Evolutionary conservation across 2,329 filamentous ascomycete species (phyloP), one percentile per base, ranked within the genome.

Genomic region (Penicillium griseofulvum): DNA sequence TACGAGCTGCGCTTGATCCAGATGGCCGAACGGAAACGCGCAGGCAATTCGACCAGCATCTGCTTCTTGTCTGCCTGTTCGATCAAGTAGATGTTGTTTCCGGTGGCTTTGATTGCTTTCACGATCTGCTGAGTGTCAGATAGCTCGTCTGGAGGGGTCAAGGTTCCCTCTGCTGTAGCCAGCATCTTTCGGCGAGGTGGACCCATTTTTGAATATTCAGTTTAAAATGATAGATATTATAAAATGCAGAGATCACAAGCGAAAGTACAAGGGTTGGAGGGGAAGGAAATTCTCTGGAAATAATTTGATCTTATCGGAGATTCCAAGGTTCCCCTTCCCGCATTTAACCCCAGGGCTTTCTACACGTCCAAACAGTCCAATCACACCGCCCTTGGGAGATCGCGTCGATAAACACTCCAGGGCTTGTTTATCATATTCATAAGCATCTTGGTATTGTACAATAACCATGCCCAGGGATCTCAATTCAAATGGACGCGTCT

Each of bases 1-100:
- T 87, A 97, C 0, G 91, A 90, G 29, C 91, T 89, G 17, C 91
- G 86, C 74, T 89, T 92, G 72, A 97, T 89, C 90, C 91, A 97
- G 60, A 97, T 90, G 2, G 90, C 94, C 61, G 90, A 94, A 58
- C 93, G 89, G 71, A 97, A 97, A 38, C 87, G 86, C 26, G 90
- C 80, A 10, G 90, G 88, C 19, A 99, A 84, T 78, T 97, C 91
- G 22, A 91, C 87, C 17, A 95, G 78, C 37, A 93, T 74, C 7
- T 81, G 76, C 66, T 85, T 83, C 55, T 83, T 82, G 64, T 81
- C 80, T 24, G 92, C 86, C 29, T 92, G 78, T 68, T 87, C 81
- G 68, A 93, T 90, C 41, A 83, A 83, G 79, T 96, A 97, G 39
- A 96, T 80, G 73, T 89, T 95, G 77, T 96, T 96, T 63, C 93